Evolutionary conservation across 129 eudicot species (phyloP).

Genomic region (Apium graveolens): DNA sequence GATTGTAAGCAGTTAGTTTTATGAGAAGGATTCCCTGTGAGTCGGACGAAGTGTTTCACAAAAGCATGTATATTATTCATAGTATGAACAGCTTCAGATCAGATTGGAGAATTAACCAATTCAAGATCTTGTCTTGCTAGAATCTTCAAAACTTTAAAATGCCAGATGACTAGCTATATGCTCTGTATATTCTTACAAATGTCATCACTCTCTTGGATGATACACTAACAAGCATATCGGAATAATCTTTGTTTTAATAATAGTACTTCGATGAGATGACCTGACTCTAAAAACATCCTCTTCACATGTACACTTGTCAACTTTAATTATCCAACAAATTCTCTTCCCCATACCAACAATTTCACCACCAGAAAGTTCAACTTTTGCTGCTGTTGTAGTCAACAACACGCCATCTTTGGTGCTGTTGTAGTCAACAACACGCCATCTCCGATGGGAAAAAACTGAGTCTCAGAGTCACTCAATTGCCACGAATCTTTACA

Average conservation of each 20-base stretch:
- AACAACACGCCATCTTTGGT: too few relatives aligned
- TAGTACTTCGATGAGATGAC: conserved; percentile 40
- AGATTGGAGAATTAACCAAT: conserved; percentile 1
- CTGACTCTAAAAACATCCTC: conserved; percentile 85
- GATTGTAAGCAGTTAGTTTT: neutral
- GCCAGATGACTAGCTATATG: neutral
- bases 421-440: conserved; percentile 59
- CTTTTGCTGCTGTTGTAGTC: conserved; percentile 24
- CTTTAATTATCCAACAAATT: conserved; percentile 63
- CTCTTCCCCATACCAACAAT: conserved; percentile 32
- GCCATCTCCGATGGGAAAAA: conserved; percentile 92
- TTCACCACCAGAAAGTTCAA: conserved; percentile 13
- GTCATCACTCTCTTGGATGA: neutral
- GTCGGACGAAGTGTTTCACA: neutral
- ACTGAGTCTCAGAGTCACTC: conserved; percentile 39
- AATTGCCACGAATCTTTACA: conserved; percentile 63
- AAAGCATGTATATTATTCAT: neutral
- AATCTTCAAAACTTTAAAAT: neutral
- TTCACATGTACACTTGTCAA: conserved; percentile 86
- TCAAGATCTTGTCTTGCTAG: neutral
- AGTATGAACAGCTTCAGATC: neutral
- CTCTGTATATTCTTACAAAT: neutral
- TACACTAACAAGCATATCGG: neutral
- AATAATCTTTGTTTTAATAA: conserved; percentile 22
- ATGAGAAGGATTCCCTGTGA: neutral